phyloP scores from a whole-genome alignment of 768 basidiomycete species.

The Leucosporidium scottii region DNA sequence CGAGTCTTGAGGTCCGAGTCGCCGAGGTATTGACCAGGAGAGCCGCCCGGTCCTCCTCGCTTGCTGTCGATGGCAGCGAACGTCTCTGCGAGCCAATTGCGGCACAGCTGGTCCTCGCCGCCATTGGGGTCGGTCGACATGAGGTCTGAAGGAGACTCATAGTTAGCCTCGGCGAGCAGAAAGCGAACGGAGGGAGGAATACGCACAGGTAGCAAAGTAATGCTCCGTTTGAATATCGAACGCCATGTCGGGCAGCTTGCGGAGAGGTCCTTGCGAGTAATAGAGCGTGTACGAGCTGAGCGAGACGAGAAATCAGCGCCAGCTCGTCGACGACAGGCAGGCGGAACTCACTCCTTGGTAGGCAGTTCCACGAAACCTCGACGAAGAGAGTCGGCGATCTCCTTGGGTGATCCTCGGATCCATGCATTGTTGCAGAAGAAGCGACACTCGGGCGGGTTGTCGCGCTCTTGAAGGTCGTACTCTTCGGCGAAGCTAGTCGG shows the following conservation, averaged over 20 bases:
- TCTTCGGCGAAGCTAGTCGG: background rate
- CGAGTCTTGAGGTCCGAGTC: background rate
- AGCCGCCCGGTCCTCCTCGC: background rate
- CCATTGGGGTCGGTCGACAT: background rate
- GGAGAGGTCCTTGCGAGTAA: background rate
- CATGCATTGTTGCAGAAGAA: background rate
- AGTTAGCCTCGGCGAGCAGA: background rate
- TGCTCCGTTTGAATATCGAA: background rate
- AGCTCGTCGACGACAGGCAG: background rate
- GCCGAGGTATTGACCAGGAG: background rate
- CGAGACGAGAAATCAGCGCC: background rate
- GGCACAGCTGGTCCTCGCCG: background rate
- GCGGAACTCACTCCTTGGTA: background rate
- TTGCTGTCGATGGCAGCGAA: background rate
- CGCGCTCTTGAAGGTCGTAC: background rate
- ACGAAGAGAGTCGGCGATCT: background rate
- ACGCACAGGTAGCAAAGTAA: background rate
- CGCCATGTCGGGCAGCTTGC: background rate
- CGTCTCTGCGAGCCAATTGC: background rate
- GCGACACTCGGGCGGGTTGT: background rate
- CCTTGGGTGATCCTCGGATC: background rate
- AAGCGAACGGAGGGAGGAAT: background rate
- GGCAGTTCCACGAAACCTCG: background rate
- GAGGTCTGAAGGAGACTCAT: no score
- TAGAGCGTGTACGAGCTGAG: slow-evolving; percentile 1